Percentiles rank a stretch among this genome's conserved stretches.
These are phyloP conservation scores for Dendrobium catenatum DNA, from an alignment of 106 monocot genomes.

Conservation along the genomic window DNA sequence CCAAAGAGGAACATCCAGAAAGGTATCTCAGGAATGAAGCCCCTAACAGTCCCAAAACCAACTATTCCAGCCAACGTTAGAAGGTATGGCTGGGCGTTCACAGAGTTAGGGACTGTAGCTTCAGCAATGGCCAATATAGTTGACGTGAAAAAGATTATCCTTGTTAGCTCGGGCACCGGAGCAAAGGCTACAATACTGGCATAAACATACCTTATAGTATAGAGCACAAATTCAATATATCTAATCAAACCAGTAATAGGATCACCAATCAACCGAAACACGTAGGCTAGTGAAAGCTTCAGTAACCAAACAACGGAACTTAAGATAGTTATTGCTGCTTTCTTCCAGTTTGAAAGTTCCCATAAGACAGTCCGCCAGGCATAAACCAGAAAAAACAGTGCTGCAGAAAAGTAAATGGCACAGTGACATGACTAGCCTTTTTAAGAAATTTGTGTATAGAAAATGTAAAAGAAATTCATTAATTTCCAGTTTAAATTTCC, in stretches of 20 bases:
- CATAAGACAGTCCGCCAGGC: slow-evolving; percentile 62
- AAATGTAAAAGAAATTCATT: not conserved
- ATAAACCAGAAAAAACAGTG: slow-evolving; percentile 51
- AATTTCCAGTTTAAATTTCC: not conserved
- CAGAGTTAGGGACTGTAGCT: slow-evolving; percentile 37
- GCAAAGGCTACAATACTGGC: slow-evolving; percentile 42
- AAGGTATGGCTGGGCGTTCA: slow-evolving; percentile 48
- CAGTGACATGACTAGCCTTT: not conserved
- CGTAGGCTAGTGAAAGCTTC: slow-evolving; percentile 42
- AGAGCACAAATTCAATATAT: slow-evolving; percentile 41
- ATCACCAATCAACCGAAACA: slow-evolving; percentile 47
- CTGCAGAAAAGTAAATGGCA: slow-evolving; percentile 30
- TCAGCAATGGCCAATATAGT: slow-evolving; percentile 53
- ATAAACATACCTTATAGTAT: slow-evolving; percentile 31
- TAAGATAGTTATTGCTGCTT: slow-evolving; percentile 21
- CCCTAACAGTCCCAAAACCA: slow-evolving; percentile 43
- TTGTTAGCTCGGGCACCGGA: slow-evolving; percentile 64
- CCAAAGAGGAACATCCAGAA: slow-evolving; percentile 37
- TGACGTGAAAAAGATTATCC: slow-evolving; percentile 60
- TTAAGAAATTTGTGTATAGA: not conserved
- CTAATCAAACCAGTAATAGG: slow-evolving; percentile 46
- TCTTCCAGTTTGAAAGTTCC: slow-evolving; percentile 86
- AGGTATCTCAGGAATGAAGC: slow-evolving; percentile 34
- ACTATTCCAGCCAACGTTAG: slow-evolving; percentile 46
- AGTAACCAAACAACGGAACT: slow-evolving; percentile 25